These are phyloP conservation scores for Dillenia turbinata DNA, from an alignment of 164 flowering plant species.

Conservation along the genomic window DNA sequence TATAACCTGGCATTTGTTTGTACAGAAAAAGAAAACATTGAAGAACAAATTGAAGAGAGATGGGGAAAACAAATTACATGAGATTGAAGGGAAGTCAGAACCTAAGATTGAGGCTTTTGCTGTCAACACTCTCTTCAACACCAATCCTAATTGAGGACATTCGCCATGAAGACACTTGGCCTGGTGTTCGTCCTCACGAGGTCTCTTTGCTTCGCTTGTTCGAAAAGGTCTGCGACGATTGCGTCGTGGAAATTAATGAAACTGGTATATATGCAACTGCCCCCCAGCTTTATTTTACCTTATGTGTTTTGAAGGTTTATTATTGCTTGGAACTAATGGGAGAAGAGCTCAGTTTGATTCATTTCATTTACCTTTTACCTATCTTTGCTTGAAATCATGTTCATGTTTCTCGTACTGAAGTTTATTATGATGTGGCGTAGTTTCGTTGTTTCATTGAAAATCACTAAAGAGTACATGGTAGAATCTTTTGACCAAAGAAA, in stretches of 20 bases:
- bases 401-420: too few relatives aligned
- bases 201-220: slow-evolving; percentile 67
- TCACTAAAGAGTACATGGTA: too few relatives aligned
- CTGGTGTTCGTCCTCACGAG: slow-evolving; percentile 83
- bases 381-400: too few relatives aligned
- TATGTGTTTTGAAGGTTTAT: too few relatives aligned
- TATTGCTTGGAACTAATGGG: too few relatives aligned
- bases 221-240: slow-evolving; percentile 69
- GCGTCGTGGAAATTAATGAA: slow-evolving; percentile 74
- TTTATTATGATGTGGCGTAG: too few relatives aligned
- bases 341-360: too few relatives aligned
- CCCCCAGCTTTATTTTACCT: too few relatives aligned
- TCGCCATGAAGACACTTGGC: slow-evolving; percentile 58
- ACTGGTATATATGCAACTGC: slow-evolving; percentile 41
- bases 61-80: slow-evolving; percentile 65
- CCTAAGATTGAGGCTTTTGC: slow-evolving; percentile 57
- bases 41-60: slow-evolving; percentile 3
- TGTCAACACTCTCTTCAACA: slow-evolving; percentile 67
- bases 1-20: too few relatives aligned
- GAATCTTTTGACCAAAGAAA: too few relatives aligned
- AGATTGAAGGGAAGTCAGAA: slow-evolving; percentile 61
- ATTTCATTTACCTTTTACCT: background rate
- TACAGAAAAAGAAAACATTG: too few relatives aligned
- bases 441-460: too few relatives aligned
- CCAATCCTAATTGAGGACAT: slow-evolving; percentile 70